phyloP scores from a whole-genome alignment of 371 early-diverging fungal species.

The Vairimorpha apis region DNA sequence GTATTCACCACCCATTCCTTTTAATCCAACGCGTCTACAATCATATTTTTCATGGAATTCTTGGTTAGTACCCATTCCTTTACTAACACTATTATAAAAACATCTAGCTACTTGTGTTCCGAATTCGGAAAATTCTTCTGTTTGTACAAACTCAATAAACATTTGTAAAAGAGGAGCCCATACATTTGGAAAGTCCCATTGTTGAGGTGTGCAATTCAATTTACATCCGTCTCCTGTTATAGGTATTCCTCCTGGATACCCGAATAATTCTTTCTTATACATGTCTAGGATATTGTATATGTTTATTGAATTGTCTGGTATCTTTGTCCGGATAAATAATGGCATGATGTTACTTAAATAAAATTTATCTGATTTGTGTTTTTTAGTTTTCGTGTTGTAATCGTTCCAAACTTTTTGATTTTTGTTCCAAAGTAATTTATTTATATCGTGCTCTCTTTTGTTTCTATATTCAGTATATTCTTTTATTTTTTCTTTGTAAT shows the following conservation, averaged over 20 bases:
- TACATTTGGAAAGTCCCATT: slow-evolving; percentile 80
- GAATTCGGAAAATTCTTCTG: slow-evolving; percentile 41
- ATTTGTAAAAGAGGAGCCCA: slow-evolving; percentile 68
- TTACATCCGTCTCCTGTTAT: slow-evolving; percentile 63
- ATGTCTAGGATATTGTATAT: slow-evolving; percentile 33
- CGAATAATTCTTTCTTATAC: slow-evolving; percentile 50
- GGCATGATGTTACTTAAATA: slow-evolving; percentile 65
- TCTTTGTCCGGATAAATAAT: slow-evolving; percentile 65
- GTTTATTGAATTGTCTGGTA: background rate
- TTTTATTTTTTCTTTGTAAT: slow-evolving; percentile 8
- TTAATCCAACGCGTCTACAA: slow-evolving; percentile 65
- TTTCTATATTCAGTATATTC: slow-evolving; percentile 48
- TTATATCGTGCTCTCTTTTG: slow-evolving; percentile 55
- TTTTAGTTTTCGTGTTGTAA: slow-evolving; percentile 50
- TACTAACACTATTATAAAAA: slow-evolving; percentile 64
- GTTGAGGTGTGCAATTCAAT: slow-evolving; percentile 58
- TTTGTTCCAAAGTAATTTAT: slow-evolving; percentile 61
- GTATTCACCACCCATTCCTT: slow-evolving; percentile 76
- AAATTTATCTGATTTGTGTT: slow-evolving; percentile 61
- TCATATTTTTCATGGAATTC: slow-evolving; percentile 76
- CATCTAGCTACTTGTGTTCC: slow-evolving; percentile 66
- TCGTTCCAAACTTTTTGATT: slow-evolving; percentile 59
- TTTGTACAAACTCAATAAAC: slow-evolving; percentile 42
- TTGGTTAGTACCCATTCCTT: slow-evolving; percentile 69
- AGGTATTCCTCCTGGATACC: slow-evolving; percentile 68